phyloP scores from a whole-genome alignment of 1,139 yeast genomes.

The Yamadazyma diddensiae region DNA sequence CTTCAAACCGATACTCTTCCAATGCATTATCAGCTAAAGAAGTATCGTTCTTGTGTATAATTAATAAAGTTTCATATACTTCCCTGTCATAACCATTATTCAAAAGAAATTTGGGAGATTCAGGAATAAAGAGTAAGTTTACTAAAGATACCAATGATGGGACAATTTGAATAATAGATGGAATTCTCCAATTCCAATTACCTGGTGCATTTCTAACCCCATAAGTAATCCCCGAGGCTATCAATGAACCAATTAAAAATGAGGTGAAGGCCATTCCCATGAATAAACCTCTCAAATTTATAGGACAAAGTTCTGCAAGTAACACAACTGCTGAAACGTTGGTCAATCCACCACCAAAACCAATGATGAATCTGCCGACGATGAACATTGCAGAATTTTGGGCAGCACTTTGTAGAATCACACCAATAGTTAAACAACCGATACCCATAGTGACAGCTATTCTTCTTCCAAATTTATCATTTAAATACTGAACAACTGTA shows the following conservation, averaged over 20 bases:
- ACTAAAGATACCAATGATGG: conserved; percentile 12
- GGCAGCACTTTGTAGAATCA: conserved; percentile 16
- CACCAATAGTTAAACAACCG: conserved; percentile 12
- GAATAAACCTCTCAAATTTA: conserved; percentile 11
- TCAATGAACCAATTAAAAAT: conserved; percentile 13
- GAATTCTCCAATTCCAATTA: conserved; percentile 18
- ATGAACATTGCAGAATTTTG: conserved; percentile 17
- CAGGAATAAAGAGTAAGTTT: conserved; percentile 14
- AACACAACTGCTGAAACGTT: conserved; percentile 13
- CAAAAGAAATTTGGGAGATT: conserved; percentile 16
- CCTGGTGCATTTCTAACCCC: conserved; percentile 14
- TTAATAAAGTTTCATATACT: conserved; percentile 12
- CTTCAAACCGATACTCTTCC: conserved; percentile 7
- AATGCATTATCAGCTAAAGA: conserved; percentile 2
- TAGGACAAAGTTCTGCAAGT: conserved; percentile 16
- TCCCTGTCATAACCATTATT: conserved; percentile 7
- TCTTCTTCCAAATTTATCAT: conserved; percentile 17
- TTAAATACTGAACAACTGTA: conserved; percentile 7
- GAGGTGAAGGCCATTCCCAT: conserved; percentile 13
- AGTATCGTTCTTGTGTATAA: conserved; percentile 6
- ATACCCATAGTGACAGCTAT: conserved; percentile 12
- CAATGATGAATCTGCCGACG: conserved; percentile 16
- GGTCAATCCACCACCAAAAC: conserved; percentile 15
- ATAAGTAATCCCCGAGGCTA: conserved; percentile 14
- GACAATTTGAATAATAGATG: conserved; percentile 15